Evolutionary conservation across 805 yeast species (phyloP).

Genomic region (Candida rishiriensis): DNA sequence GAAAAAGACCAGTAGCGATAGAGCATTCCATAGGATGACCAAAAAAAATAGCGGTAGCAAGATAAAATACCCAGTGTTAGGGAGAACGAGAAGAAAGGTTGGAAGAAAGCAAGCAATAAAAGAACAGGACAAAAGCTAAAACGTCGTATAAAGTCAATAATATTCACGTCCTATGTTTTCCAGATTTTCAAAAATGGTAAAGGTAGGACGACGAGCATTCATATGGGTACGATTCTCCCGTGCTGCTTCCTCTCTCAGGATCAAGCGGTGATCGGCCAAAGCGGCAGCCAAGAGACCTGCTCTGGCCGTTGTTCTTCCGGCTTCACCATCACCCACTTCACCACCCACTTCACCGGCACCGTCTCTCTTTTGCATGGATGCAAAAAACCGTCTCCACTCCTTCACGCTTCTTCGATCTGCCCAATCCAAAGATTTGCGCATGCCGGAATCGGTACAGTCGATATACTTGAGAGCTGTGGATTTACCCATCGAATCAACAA

Average conservation of each 20-base stretch:
- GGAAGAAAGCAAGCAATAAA: too few species aligned
- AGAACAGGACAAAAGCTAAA: too few species aligned
- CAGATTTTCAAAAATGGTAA: not conserved
- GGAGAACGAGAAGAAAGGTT: too few species aligned
- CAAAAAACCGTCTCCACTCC: slow-evolving; percentile 25
- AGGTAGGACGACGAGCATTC: too few species aligned
- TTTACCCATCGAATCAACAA: slow-evolving; percentile 11
- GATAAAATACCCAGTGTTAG: not conserved
- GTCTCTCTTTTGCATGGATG: not conserved
- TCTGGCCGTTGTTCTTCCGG: not conserved
- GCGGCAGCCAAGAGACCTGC: too few species aligned
- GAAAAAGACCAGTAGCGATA: not conserved
- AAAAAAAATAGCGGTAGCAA: too few species aligned
- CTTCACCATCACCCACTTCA: not conserved
- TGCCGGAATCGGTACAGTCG: slow-evolving; percentile 46
- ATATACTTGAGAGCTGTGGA: slow-evolving; percentile 19
- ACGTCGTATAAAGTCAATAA: slow-evolving; percentile 1
- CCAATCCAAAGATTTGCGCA: slow-evolving; percentile 46
- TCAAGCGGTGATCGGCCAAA: too few species aligned
- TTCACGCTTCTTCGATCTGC: slow-evolving; percentile 22
- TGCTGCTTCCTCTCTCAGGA: not conserved
- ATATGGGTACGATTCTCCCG: slow-evolving; percentile 1
- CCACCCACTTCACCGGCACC: slow-evolving; percentile 1
- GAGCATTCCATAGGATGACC: not conserved
- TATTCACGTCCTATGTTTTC: slow-evolving; percentile 16